Evolutionary conservation across 495 filamentous ascomycete species (phyloP).

Genomic region (Pyrenula aspistea): DNA sequence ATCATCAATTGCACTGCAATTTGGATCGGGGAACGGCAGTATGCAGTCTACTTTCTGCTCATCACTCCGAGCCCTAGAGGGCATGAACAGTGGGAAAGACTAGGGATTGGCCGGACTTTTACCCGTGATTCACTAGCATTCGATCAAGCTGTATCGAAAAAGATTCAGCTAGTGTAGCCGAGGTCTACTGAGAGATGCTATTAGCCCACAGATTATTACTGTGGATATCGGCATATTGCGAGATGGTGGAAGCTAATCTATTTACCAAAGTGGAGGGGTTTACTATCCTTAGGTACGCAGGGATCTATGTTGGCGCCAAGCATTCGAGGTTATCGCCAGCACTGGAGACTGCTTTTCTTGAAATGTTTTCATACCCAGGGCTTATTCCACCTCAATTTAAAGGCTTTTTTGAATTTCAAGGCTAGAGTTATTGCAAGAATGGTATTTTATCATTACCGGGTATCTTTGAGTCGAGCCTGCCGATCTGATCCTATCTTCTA

Average conservation of each 20-base stretch:
- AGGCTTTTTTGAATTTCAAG: too few species aligned
- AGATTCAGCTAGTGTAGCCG: not conserved
- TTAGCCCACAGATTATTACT: too few species aligned
- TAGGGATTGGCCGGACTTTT: not conserved
- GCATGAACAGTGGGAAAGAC: not conserved
- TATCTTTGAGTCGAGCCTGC: not conserved
- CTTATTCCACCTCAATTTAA: too few species aligned
- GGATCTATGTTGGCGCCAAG: too few species aligned
- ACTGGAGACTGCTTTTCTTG: too few species aligned
- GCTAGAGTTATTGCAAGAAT: too few species aligned
- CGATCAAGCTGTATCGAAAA: not conserved
- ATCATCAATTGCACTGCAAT: not conserved
- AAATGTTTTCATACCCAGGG: too few species aligned
- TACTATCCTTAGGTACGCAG: too few species aligned
- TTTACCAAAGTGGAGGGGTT: too few species aligned
- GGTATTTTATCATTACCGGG: not conserved
- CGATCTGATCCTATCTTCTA: not conserved
- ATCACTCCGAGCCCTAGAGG: not conserved
- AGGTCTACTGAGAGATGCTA: not conserved
- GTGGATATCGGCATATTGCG: too few species aligned
- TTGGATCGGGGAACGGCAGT: not conserved
- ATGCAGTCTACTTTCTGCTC: not conserved
- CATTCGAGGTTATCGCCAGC: too few species aligned
- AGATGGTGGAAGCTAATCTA: too few species aligned
- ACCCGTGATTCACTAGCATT: not conserved